Conservation (phyloP, 1,284 basidiomycete genomes). For the Tilletia walkeri region DNA sequence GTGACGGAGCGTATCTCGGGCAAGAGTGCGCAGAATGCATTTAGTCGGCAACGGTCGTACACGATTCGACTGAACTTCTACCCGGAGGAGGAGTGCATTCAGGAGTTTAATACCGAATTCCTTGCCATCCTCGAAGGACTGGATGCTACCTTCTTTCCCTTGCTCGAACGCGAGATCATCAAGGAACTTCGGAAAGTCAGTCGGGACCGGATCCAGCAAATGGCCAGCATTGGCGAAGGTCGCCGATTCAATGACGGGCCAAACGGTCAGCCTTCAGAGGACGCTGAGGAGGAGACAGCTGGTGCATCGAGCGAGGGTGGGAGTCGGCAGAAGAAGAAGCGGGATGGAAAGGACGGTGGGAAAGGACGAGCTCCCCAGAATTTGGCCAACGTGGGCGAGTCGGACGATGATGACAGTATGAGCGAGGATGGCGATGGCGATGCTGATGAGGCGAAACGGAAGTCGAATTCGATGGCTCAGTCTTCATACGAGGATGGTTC, state of each 20-base stretch:
- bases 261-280: constrained; percentile 56
- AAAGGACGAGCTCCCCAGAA: not conserved
- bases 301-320: constrained; percentile 23
- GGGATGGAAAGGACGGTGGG: not conserved
- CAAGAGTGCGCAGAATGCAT: constrained; percentile 63
- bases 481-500: constrained; percentile 66
- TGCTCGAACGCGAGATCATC: constrained; percentile 80
- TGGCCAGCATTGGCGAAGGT: constrained; percentile 70
- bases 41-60: constrained; percentile 74
- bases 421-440: constrained; percentile 66
- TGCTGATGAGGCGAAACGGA: constrained; percentile 68
- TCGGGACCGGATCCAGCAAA: constrained; percentile 77
- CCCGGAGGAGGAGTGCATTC: constrained; percentile 76
- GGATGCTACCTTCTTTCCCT: constrained; percentile 74
- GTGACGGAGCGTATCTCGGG: constrained; percentile 77
- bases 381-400: constrained; percentile 32
- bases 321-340: constrained; percentile 1
- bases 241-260: constrained; percentile 64
- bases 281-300: constrained; percentile 64
- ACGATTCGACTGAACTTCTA: constrained; percentile 81
- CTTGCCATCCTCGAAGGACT: constrained; percentile 74
- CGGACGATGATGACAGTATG: constrained; percentile 39
- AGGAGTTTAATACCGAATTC: constrained; percentile 79
- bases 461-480: constrained; percentile 66
- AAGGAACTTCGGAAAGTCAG: constrained; percentile 82